phyloP scores from a whole-genome alignment of 495 filamentous ascomycete species.

The Penicillium bialowiezense region DNA sequence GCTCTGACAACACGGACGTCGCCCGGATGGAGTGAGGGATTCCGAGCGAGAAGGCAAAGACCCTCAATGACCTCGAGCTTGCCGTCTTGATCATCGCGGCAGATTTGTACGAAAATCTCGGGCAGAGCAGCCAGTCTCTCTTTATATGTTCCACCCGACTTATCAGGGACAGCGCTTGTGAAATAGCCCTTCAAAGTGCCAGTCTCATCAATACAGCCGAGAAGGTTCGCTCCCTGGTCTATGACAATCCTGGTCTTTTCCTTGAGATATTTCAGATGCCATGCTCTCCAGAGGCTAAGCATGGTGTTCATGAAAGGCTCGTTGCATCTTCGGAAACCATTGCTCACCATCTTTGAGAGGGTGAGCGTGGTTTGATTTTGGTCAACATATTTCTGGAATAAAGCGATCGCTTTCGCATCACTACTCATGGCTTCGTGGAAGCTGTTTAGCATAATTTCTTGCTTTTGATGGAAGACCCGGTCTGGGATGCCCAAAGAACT shows the following conservation, averaged over 20 bases:
- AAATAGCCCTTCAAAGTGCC: slow-evolving; percentile 68
- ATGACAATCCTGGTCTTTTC: slow-evolving; percentile 88
- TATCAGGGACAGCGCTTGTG: slow-evolving; percentile 19
- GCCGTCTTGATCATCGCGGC: slow-evolving; percentile 45
- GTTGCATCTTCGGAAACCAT: slow-evolving; percentile 70
- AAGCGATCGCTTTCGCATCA: slow-evolving; percentile 54
- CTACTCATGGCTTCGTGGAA: slow-evolving; percentile 68
- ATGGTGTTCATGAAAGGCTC: slow-evolving; percentile 84
- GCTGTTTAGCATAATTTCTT: slow-evolving; percentile 58
- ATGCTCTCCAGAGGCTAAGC: slow-evolving; percentile 72
- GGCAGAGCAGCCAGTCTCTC: slow-evolving; percentile 56
- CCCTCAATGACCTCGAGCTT: slow-evolving; percentile 68
- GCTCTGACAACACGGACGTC: slow-evolving; percentile 87
- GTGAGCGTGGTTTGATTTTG: slow-evolving; percentile 75
- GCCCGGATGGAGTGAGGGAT: slow-evolving; percentile 91
- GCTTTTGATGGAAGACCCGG: slow-evolving; percentile 62
- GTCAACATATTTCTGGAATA: slow-evolving; percentile 76
- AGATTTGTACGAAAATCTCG: slow-evolving; percentile 85
- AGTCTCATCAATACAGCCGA: slow-evolving; percentile 90
- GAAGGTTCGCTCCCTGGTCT: slow-evolving; percentile 76
- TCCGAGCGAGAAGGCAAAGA: slow-evolving; percentile 80
- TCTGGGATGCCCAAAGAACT: slow-evolving; percentile 72
- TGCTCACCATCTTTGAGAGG: slow-evolving; percentile 69
- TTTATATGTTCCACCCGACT: slow-evolving; percentile 23
- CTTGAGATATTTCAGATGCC: slow-evolving; percentile 81